Percentiles rank a stretch among this genome's conserved stretches.
These are phyloP conservation scores for Penicillium cosmopolitanum DNA, from an alignment of 495 filamentous ascomycete genomes.

Conservation along the genomic window DNA sequence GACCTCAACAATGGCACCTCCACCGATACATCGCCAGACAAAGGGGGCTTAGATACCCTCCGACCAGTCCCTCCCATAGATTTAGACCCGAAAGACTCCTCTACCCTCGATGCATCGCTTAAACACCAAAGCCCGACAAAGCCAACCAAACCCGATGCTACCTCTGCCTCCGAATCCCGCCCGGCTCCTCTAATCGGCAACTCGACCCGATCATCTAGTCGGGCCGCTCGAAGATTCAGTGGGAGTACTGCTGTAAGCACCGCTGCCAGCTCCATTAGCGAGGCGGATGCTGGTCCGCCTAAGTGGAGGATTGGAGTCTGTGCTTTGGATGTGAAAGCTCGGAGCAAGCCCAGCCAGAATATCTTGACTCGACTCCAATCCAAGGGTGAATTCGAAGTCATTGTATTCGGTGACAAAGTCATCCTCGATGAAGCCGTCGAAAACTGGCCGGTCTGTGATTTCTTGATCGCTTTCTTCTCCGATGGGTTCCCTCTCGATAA, in stretches of 20 bases:
- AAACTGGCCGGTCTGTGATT: conserved; percentile 75
- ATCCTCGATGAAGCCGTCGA: conserved; percentile 87
- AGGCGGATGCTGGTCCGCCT: conserved; percentile 36
- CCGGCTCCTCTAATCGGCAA: conserved; percentile 34
- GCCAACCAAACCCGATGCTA: conserved; percentile 23
- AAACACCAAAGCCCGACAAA: conserved; percentile 21
- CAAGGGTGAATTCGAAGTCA: conserved; percentile 91
- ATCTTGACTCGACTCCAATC: conserved; percentile 90
- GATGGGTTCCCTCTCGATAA: conserved; percentile 97
- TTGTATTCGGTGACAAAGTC: conserved; percentile 97
- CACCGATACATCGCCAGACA: conserved; percentile 24
- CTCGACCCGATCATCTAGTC: conserved; percentile 68
- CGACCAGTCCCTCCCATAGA: conserved; percentile 12
- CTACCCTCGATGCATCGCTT: conserved; percentile 15
- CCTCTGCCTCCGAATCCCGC: conserved; percentile 24
- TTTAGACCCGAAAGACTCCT: conserved; percentile 12
- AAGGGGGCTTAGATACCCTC: conserved; percentile 18
- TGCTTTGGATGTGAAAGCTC: conserved; percentile 91
- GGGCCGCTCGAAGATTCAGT: conserved; percentile 73
- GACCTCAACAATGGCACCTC: conserved; percentile 45
- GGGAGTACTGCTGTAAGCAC: conserved; percentile 76
- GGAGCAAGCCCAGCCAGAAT: conserved; percentile 94
- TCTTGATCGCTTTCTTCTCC: conserved; percentile 95
- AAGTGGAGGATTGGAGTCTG: conserved; percentile 85
- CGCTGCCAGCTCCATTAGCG: conserved; percentile 66